Evolutionary conservation across 768 basidiomycete genomes (phyloP).

Genomic region (Termitomyces sp.): DNA sequence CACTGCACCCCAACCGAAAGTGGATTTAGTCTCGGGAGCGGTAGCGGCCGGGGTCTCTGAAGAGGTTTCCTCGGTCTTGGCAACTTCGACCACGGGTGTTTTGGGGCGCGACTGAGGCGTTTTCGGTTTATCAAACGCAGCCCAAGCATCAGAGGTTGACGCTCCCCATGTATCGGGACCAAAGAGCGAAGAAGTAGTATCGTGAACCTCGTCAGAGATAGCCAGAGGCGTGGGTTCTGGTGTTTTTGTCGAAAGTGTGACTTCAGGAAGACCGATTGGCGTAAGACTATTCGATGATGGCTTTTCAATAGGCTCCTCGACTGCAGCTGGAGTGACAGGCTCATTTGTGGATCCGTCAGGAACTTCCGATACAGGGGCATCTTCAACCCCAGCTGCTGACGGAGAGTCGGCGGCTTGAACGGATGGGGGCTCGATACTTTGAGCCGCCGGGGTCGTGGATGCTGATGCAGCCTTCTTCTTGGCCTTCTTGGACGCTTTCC

Average conservation of each 20-base stretch:
- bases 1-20: conserved; percentile 5
- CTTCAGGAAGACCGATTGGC: conserved; percentile 12
- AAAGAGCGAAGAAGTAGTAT: conserved; percentile 10
- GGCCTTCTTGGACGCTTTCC: conserved; percentile 7
- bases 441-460: conserved; percentile 9
- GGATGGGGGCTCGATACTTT: conserved; percentile 3
- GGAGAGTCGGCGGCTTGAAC: conserved; percentile 4
- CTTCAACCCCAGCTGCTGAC: background rate
- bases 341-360: conserved; percentile 15
- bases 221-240: conserved; percentile 4
- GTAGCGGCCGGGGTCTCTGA: background rate
- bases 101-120: conserved; percentile 12
- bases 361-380: background rate
- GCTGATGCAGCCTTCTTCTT: conserved; percentile 11
- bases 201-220: conserved; percentile 5
- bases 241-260: conserved; percentile 9
- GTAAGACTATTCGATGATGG: conserved; percentile 10
- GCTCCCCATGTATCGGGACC: conserved; percentile 2
- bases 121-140: conserved; percentile 4
- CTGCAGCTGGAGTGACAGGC: background rate
- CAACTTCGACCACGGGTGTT: conserved; percentile 3
- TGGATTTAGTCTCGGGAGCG: background rate
- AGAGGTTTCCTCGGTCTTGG: conserved; percentile 5
- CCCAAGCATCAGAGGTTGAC: conserved; percentile 5
- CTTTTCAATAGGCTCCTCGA: conserved; percentile 2